Evolutionary conservation across 2,329 filamentous ascomycete genomes (phyloP), one percentile per base, ranked within the genome.

Genomic region (Fusarium avenaceum): DNA sequence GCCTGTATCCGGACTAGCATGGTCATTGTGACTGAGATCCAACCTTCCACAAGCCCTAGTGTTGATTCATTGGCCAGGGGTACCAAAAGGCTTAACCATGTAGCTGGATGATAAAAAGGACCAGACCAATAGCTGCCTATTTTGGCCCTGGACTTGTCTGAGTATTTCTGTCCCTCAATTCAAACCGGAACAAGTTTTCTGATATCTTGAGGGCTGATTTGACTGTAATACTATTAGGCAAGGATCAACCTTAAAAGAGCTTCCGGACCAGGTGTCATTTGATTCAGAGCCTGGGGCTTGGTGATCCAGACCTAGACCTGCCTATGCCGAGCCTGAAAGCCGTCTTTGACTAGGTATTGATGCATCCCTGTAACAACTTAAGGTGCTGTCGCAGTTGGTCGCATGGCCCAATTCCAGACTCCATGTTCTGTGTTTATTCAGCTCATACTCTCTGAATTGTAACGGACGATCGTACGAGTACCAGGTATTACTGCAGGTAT

Each of bases 311-410:
- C 28, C 11, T 13, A 30, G 28, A 30, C 28, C 11, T 30, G 52
- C 51, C 56, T 53, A 30, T 54, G 56, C 38, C 15, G 26, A 49
- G 22, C 15, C 46, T 47, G 44, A 17, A 56, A 56, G 38, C 26
- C 35, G 28, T 54, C 54, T 55, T 52, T 22, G 56, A 35, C 47
- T 52, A 38, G 24, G 39, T 30, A 38, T 32, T 52, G 39, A 45
- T 35, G 38, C 33, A 44, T 56, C 51, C 32, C 33, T 50, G 35
- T 33, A 61, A 48, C 44, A 56, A 38, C 54, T 58, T 49, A 50
- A 58, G 49, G 49, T 70, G 65, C 55, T 63, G 58, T 44, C 57
- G 45, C 48, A 46, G 44, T 51, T 51, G 58, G 58, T 69, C 66
- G 44, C 49, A 70, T 68, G 56, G 48, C 52, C 48, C 47, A 44